Percentiles rank a stretch among this genome's conserved stretches.
phyloP scores from a whole-genome alignment of 1,284 basidiomycete species.

The Sutorius eximius region DNA sequence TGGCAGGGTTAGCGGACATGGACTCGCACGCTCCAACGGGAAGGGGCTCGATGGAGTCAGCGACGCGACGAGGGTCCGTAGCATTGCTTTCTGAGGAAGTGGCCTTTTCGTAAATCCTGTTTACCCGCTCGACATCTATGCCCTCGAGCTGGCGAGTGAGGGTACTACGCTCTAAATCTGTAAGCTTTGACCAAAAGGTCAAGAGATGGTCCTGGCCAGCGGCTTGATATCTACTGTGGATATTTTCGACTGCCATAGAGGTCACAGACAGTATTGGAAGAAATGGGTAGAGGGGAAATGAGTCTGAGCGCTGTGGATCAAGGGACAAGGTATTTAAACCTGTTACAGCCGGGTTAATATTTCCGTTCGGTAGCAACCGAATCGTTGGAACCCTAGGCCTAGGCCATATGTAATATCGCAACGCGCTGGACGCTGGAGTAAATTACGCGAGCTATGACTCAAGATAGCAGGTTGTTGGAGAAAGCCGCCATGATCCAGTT shows the following conservation, averaged over 20 bases:
- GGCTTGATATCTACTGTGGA: constrained; percentile 64
- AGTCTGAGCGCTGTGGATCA: neutral
- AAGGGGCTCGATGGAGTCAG: constrained; percentile 71
- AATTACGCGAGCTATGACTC: neutral
- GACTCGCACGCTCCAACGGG: constrained; percentile 74
- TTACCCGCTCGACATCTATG: constrained; percentile 90
- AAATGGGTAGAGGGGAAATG: constrained; percentile 1
- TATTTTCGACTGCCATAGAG: constrained; percentile 49
- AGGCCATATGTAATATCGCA: constrained; percentile 5
- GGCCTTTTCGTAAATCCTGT: constrained; percentile 83
- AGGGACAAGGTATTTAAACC: constrained; percentile 22
- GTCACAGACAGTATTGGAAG: constrained; percentile 8
- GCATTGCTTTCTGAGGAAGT: constrained; percentile 64
- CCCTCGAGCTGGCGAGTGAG: constrained; percentile 75
- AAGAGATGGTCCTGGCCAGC: constrained; percentile 91
- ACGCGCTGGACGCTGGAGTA: neutral
- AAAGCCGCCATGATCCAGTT: too few relatives aligned
- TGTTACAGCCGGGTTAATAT: constrained; percentile 1
- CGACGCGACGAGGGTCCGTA: constrained; percentile 42
- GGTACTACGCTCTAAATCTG: constrained; percentile 59
- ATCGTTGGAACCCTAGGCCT: constrained; percentile 4
- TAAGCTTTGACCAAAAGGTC: constrained; percentile 80
- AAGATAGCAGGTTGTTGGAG: too few relatives aligned
- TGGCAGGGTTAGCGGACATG: constrained; percentile 52
- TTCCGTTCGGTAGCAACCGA: constrained; percentile 27